Conservation (phyloP, 2,329 filamentous ascomycete species). For the Xylariaceae sp. region DNA sequence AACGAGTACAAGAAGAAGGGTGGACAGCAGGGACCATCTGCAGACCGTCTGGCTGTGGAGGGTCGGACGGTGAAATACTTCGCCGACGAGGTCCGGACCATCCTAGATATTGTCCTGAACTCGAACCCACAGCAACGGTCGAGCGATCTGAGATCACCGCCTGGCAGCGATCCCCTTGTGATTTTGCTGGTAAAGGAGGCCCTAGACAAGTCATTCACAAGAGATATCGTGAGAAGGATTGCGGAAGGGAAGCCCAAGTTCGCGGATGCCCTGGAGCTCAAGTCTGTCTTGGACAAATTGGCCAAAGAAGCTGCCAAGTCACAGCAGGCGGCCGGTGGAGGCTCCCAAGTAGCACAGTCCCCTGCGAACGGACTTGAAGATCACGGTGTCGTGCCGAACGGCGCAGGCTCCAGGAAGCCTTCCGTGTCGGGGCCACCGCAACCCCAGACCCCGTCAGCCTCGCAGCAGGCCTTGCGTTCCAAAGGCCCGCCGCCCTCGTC, state of each 20-base stretch:
- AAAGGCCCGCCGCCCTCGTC: conserved; percentile 47
- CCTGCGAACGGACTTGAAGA: conserved; percentile 24
- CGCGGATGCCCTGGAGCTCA: conserved; percentile 47
- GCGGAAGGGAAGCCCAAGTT: conserved; percentile 43
- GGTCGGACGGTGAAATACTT: conserved; percentile 51
- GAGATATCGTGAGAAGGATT: conserved; percentile 46
- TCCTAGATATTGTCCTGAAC: conserved; percentile 50
- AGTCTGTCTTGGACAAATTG: conserved; percentile 42
- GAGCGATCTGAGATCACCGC: conserved; percentile 43
- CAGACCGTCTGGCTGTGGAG: conserved; percentile 48
- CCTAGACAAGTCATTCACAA: conserved; percentile 42
- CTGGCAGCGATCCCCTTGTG: conserved; percentile 47
- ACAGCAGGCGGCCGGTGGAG: conserved; percentile 6
- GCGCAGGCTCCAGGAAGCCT: conserved; percentile 22
- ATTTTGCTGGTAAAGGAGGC: conserved; percentile 50
- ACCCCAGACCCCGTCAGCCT: conserved; percentile 12
- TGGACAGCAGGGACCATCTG: conserved; percentile 43
- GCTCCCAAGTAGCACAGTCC: conserved; percentile 19
- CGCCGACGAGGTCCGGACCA: conserved; percentile 50
- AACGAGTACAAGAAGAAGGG: conserved; percentile 46
- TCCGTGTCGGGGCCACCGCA: conserved; percentile 13
- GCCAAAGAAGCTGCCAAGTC: conserved; percentile 27
- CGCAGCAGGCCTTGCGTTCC: conserved; percentile 50
- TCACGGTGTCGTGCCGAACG: conserved; percentile 21
- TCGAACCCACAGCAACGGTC: conserved; percentile 52